Conservation (phyloP, 805 yeast genomes). For the Ogataea trehalophila region DNA sequence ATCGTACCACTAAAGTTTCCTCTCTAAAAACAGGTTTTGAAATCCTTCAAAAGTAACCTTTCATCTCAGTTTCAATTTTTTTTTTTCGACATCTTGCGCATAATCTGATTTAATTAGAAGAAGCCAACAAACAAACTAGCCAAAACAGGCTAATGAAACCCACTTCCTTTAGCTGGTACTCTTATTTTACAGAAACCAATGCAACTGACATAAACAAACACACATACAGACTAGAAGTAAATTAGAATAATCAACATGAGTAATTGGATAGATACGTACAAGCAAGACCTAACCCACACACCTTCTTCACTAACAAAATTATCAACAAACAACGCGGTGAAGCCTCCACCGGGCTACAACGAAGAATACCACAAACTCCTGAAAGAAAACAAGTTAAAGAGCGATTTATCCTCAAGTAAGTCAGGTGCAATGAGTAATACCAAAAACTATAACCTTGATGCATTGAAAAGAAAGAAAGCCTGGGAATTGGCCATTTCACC, state of each 20-base stretch:
- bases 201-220: too few species aligned
- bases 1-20: too few species aligned
- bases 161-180: too few species aligned
- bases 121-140: too few species aligned
- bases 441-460: slow-evolving; percentile 26
- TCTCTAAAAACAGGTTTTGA: too few species aligned
- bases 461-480: slow-evolving; percentile 56
- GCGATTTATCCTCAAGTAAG: not conserved
- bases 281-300: not conserved
- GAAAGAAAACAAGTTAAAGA: slow-evolving; percentile 9
- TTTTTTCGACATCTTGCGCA: too few species aligned
- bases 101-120: too few species aligned
- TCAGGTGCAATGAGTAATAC: not conserved
- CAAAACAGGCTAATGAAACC: too few species aligned
- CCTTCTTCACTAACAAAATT: not conserved
- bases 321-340: not conserved
- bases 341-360: slow-evolving; percentile 18
- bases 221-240: too few species aligned
- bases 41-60: too few species aligned
- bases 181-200: too few species aligned
- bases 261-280: slow-evolving; percentile 2
- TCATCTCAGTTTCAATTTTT: too few species aligned
- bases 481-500: slow-evolving; percentile 86
- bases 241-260: not conserved
- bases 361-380: slow-evolving; percentile 15